Base-by-base conservation (phyloP, 177 flowering plant genomes). In the Vitis hybrid region DNA sequence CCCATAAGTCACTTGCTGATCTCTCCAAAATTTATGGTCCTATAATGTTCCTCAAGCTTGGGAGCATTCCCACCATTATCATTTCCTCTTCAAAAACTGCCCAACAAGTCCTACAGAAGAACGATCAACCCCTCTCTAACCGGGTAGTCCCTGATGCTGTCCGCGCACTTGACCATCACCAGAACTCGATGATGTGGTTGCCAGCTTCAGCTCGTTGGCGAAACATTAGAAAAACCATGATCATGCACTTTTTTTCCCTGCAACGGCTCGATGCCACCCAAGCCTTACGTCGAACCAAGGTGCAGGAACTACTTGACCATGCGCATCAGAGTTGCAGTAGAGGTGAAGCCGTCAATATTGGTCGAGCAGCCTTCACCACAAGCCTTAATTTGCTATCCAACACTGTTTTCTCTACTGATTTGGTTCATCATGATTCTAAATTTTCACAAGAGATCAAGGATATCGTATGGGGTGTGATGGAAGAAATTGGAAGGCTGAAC, bases 381-480 rank as follows among this genome's bases (percentile, higher is more conserved):
- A 10, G 17, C 17, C 67, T 77, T 34, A 74, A 71, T 32, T 32
- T 70, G 56, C 39, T 78, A 17, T 74, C 75, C 2, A 74, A 71
- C 64, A 78, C 67, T 1, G 2, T 78, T 23, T 74, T 78, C 73
- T 78, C 81, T 3, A 11, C 51, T 1, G 81, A 78, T 17, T n/a
- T 75, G 67, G 78, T 51, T 3, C 13, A 62, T n/a, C 49, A 56
- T 6, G 10, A 17, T 13, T 66, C 76, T 5, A 30, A 51, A 1
- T 12, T 18, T 4, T 55, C 72, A 3, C 70, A 75, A 11, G 77
- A 74, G 19, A 55, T 79, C 14, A 72, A 65, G 68, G 65, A 69
- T n/a, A 3, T 65, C 2, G 68, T 75, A n/a, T 26, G 54, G 55
- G 51, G 32, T 11, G 5, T 64, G 7, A 64, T 75, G 75, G 74